Base-by-base conservation (phyloP, 257 asterid species). In the Agastache rugosa region DNA sequence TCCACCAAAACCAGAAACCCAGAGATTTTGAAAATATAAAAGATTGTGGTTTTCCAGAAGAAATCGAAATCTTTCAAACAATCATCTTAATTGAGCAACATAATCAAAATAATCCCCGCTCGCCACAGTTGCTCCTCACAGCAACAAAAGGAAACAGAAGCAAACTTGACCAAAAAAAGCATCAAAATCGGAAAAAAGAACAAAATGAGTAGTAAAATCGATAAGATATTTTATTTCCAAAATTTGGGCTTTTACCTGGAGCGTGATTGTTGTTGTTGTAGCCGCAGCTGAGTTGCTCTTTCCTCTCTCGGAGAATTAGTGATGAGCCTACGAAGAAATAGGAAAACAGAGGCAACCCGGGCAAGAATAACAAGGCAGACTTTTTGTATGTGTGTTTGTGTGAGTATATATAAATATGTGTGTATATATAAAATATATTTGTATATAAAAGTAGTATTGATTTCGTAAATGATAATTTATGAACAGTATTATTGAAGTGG, bases 311-410 rank as follows among this genome's bases (percentile, higher is more conserved):
- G 58, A 62, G 79, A 82, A 63, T 17, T 48, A 70, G 78, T 31
- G 55, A 54, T 42, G 66, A 65, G 68, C 47, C 75, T 67, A 64
- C 34, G 12, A 62, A 64, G 71, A 73, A 74, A 77, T 55, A 29
- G 63, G 73, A 63, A 55, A 72, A 67, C 61, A 65, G 79, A 22
- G 76, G 71, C 67, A 59, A 60, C 59, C 48, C 11, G 71, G 71
- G 17, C 48, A 47, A 71, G 81, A 80, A 80, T 66, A 80, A 53
- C 66, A 71, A 73, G 72, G 74, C 74, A 63, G 73, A 72, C 59
- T 70, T 77, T 62, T 27, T 62, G 41, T 54, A 8, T 66, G 20
- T 3, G 65, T 1, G 12, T 39, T 8, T 71, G 51, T 54, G 51
- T 1, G 59, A 53, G 59, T 31, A 27, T 54, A 47, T 42, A 55